Conservation (phyloP, 495 filamentous ascomycete genomes). For the Aspergillus wentii region DNA sequence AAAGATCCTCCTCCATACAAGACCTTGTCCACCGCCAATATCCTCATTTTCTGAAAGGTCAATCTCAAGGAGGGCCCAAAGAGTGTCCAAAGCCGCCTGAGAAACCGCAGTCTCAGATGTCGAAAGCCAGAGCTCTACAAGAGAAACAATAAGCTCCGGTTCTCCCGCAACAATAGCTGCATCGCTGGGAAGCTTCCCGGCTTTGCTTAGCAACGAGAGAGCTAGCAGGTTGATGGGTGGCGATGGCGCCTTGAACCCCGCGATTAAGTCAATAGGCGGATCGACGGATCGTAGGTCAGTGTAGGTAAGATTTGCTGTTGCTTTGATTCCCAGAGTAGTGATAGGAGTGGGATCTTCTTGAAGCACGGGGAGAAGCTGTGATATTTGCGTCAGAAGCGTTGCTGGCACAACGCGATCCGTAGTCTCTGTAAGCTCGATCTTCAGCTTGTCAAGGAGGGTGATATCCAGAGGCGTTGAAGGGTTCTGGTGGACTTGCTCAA, state of each 20-base stretch:
- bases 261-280: constrained; percentile 42
- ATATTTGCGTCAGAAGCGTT: constrained; percentile 40
- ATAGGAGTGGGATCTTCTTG: constrained; percentile 49
- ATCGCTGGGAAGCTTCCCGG: constrained; percentile 53
- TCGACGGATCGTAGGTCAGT: constrained; percentile 37
- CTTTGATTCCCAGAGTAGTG: constrained; percentile 37
- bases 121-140: constrained; percentile 69
- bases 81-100: constrained; percentile 56
- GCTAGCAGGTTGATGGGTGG: constrained; percentile 65
- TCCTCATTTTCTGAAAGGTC: constrained; percentile 54
- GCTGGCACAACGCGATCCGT: constrained; percentile 32
- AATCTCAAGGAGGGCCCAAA: constrained; percentile 67
- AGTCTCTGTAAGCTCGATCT: constrained; percentile 34
- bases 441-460: constrained; percentile 34
- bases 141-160: constrained; percentile 51
- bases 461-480: constrained; percentile 32
- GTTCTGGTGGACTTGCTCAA: constrained; percentile 30
- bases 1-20: constrained; percentile 71
- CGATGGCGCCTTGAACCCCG: constrained; percentile 54
- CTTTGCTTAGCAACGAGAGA: constrained; percentile 69
- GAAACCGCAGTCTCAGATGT: constrained; percentile 69
- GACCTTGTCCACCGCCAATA: constrained; percentile 52
- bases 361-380: constrained; percentile 40
- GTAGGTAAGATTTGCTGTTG: constrained; percentile 36
- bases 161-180: constrained; percentile 65